Percentiles rank a stretch among this genome's conserved stretches.
Conservation (phyloP, 202 grass and related monocot species). For the Brachypodium distachyon region DNA sequence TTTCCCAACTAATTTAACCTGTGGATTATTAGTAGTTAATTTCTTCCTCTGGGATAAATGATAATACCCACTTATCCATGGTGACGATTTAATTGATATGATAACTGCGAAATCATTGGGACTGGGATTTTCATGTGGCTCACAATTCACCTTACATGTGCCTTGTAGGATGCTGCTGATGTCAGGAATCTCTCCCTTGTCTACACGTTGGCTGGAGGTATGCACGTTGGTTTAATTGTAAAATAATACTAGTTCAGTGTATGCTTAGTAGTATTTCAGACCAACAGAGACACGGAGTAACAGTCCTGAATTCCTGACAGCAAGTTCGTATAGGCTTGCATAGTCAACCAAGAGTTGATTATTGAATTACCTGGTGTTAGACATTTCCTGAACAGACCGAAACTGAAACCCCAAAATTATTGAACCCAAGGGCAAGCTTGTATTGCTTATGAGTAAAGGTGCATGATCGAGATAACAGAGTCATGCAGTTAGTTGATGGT, state of each 20-base stretch:
- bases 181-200: conserved; percentile 90
- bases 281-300: too few relatives aligned
- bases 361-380: neutral
- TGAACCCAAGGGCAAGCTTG: neutral
- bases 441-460: neutral
- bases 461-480: neutral
- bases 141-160: neutral
- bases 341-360: neutral
- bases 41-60: neutral
- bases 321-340: neutral
- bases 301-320: neutral
- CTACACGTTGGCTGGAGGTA: conserved; percentile 85
- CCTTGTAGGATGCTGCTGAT: conserved; percentile 62
- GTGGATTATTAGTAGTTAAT: neutral
- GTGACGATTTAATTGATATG: neutral
- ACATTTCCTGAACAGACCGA: neutral
- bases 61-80: too few relatives aligned
- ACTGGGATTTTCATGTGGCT: neutral
- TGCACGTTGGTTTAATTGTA: neutral
- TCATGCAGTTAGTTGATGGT: neutral
- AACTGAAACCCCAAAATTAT: neutral
- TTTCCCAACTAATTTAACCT: neutral
- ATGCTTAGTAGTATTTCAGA: neutral
- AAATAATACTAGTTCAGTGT: neutral
- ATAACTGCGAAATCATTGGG: neutral